Evolutionary conservation across 176 grass and related monocot species (phyloP), one percentile per base, ranked within the genome.

Genomic region (Canna indica): DNA sequence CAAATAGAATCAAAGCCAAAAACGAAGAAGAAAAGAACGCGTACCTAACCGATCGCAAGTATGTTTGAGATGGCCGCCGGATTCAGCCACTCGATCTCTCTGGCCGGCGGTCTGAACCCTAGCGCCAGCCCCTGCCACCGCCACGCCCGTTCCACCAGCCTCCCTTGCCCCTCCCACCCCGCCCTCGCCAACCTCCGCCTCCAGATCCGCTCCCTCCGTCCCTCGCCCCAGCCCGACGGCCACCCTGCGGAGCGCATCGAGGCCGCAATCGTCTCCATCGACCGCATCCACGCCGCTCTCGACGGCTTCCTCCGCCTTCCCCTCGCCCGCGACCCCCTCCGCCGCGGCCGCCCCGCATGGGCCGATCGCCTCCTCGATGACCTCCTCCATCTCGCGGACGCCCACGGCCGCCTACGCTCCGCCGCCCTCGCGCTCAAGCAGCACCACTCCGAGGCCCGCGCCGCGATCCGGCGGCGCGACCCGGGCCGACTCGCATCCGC

Each of bases 321-420:
- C 0, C 79, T 73, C 48, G 73, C 83, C 1, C 72, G 73, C 46
- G 48, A 66, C 26, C 62, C 70, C 5, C 83, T 90, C 6, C 20
- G n/a, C 24, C 30, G 0, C 39, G 39, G 70, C 38, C 24, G 68
- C 38, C 24, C 34, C 38, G 41, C 41, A 11, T 71, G 69, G 45
- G 75, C 53, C 0, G 71, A 81, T 35, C 69, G 71, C 47, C 79
- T 95, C 62, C 87, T 95, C 1, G 91, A 95, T 70, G 70, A 64
- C 52, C 82, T 85, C 36, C 73, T 95, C 22, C 1, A 4, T 70
- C 80, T 90, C 13, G 91, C 86, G 22, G 91, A 95, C 74, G 82
- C 79, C 2, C 83, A 95, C 70, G 82, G 84, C 7, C 70, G 73
- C 0, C 87, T 95, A 72, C 76, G 81, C 59, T 85, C 85, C 59